Percentiles rank a stretch among this genome's conserved stretches.
These are phyloP conservation scores for Kodamaea neixiangensis DNA, from an alignment of 805 yeast genomes.

Conservation along the genomic window DNA sequence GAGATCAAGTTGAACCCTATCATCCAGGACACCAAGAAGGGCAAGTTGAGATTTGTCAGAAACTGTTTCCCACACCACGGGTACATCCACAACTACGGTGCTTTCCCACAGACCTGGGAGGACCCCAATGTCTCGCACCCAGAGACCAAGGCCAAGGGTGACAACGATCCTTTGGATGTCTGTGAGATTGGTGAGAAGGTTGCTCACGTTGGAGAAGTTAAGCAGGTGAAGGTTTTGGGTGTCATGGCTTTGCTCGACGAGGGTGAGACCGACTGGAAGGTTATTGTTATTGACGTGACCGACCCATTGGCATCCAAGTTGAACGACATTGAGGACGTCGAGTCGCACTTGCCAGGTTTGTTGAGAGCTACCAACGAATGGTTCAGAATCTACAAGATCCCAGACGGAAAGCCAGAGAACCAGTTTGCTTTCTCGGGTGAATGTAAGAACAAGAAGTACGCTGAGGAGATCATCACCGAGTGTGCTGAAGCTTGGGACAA, in stretches of 20 bases:
- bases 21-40: constrained; percentile 96
- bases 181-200: constrained; percentile 52
- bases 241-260: constrained; percentile 82
- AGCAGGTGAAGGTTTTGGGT: constrained; percentile 69
- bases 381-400: constrained; percentile 83
- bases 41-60: constrained; percentile 91
- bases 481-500: constrained; percentile 70
- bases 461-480: constrained; percentile 60
- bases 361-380: constrained; percentile 68
- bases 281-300: constrained; percentile 65
- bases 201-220: constrained; percentile 52
- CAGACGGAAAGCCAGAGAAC: constrained; percentile 78
- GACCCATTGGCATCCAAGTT: constrained; percentile 66
- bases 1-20: constrained; percentile 87
- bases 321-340: constrained; percentile 68
- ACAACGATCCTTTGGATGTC: constrained; percentile 50
- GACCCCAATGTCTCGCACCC: constrained; percentile 62
- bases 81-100: constrained; percentile 97
- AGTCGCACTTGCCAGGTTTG: constrained; percentile 66
- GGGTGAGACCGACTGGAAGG: constrained; percentile 97
- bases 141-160: constrained; percentile 59
- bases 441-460: constrained; percentile 57
- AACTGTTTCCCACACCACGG: constrained; percentile 99
- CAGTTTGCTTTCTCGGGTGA: constrained; percentile 74
- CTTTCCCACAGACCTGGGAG: constrained; percentile 95